Base-by-base conservation (phyloP, 148 eudicot genomes). In the Vaccinium vitisidaea region DNA sequence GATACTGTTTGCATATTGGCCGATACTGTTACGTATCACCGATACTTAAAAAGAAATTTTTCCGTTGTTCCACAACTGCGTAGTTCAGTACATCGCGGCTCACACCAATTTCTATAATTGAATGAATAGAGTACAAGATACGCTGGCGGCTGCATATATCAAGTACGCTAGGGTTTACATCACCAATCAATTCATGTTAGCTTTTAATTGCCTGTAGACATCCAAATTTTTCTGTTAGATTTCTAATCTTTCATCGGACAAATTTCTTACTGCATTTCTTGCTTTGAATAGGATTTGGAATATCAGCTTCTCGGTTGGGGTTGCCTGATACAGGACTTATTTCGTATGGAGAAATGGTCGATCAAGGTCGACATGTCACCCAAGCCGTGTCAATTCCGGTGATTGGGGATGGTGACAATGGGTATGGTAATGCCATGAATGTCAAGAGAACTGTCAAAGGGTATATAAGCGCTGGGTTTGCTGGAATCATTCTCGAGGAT, bases 381-480 rank as follows among this genome's bases (percentile, higher is more conserved):
- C 92, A 92, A 79, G 97, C 99, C 83, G 94, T 93, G 76, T 93
- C 98, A 23, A 96, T 96, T 80, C 99, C 99, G 27, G 88, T 96
- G 4, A 96, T 96, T 80, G 98, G 98, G 80, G 99, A 96, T 89
- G 99, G 93, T 65, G 99, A 96, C 81, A 96, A 94, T 88, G 98
- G 99, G 30, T 96, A 94, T 85, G 99, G 99, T 32, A 96, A 96
- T 82, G 93, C 98, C 50, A 93, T 94, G 94, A 96, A 96, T 90
- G 98, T 94, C 70, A 96, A 96, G 89, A 93, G 99, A 89, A 94
- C 99, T 88, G 94, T 96, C 83, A 96, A 91, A 88, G 98, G 98
- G 69, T 96, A 92, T 86, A 92, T 92, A 78, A 90, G 86, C 78
- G 95, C 99, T 84, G 99, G 99, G 85, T 96, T 96, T 90, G 98